Percentiles rank a stretch among this genome's conserved stretches.
phyloP scores from a whole-genome alignment of 2,329 filamentous ascomycete species.

The Meredithiella fracta region DNA sequence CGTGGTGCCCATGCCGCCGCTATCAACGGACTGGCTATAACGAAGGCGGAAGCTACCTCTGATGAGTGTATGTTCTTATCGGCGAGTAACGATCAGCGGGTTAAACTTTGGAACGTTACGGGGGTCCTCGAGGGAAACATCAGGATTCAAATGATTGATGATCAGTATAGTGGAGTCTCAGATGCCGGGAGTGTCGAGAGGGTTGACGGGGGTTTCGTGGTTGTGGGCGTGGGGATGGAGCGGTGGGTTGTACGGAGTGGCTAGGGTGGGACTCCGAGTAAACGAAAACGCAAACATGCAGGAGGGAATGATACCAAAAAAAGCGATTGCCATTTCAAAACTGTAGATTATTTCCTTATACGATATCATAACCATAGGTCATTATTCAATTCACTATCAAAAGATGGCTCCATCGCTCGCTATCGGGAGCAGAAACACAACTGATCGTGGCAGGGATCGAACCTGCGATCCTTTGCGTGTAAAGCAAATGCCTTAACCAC shows the following conservation, averaged over 20 bases:
- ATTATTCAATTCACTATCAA: no score
- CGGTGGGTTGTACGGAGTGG: conserved; percentile 21
- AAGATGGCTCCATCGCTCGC: no score
- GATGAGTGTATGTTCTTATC: conserved; percentile 21
- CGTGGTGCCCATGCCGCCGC: conserved; percentile 54
- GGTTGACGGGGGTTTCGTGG: conserved; percentile 22
- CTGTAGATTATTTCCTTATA: no score
- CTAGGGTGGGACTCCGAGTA: no score
- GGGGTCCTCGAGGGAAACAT: conserved; percentile 15
- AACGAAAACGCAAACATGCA: no score
- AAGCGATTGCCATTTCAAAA: no score
- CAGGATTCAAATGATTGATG: conserved; percentile 27
- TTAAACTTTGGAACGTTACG: conserved; percentile 35
- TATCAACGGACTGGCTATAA: conserved; percentile 37
- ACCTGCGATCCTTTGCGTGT: conserved; percentile 30
- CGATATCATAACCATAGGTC: no score
- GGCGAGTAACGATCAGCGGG: conserved; percentile 43
- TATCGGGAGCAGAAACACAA: conserved; percentile 6
- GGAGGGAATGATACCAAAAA: neutral
- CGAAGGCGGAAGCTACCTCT: neutral
- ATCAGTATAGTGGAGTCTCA: conserved; percentile 42
- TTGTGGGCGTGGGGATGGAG: conserved; percentile 33
- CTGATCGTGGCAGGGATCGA: conserved; percentile 29
- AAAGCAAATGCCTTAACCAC: conserved; percentile 27
- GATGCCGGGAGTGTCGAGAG: conserved; percentile 38